Conservation (phyloP, 2,329 filamentous ascomycete species). For the Ophiostoma ulmi region DNA sequence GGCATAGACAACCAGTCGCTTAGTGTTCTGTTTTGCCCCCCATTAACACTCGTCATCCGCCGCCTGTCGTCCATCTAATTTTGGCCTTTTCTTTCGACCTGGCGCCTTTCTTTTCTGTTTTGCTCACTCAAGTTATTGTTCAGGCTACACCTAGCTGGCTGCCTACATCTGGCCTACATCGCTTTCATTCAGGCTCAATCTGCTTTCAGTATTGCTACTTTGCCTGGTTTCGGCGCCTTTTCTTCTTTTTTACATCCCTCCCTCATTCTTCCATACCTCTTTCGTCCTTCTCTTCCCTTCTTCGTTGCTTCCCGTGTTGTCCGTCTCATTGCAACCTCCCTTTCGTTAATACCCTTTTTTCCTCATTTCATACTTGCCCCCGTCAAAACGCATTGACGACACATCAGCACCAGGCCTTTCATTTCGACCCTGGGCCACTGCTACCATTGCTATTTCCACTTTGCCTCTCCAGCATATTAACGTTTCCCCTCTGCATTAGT, state of each 20-base stretch:
- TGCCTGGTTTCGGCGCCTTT: background rate
- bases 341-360: background rate
- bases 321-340: background rate
- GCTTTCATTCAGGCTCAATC: background rate
- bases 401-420: background rate
- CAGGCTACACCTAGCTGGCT: background rate
- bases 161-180: too few relatives aligned
- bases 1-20: background rate
- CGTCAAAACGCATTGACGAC: background rate
- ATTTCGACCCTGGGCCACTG: background rate
- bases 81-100: background rate
- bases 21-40: background rate
- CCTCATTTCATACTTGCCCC: background rate
- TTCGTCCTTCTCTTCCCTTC: conserved; percentile 22
- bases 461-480: conserved; percentile 14
- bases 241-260: background rate
- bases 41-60: background rate
- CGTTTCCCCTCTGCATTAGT: conserved; percentile 49
- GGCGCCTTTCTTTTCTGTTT: background rate
- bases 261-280: background rate
- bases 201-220: background rate
- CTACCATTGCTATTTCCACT: background rate
- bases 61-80: background rate
- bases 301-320: background rate
- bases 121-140: background rate